Evolutionary conservation across 2,329 filamentous ascomycete species (phyloP), one percentile per base, ranked within the genome.

Genomic region (Colletotrichum melonis): DNA sequence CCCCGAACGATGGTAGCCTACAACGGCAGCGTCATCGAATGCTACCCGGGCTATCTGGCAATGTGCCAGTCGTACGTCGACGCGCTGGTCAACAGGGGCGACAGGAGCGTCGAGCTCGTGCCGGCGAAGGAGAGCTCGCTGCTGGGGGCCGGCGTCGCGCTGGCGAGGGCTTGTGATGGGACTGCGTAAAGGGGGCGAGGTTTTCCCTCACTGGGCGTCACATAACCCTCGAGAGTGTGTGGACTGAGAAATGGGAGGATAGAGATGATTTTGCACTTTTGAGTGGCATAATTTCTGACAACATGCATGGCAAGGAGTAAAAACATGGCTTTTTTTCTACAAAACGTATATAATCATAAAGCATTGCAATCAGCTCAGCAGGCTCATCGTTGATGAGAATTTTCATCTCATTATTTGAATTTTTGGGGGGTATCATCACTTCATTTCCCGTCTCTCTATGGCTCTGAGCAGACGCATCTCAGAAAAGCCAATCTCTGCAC

Each of bases 1-100:
- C 78, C 80, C 42, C 82, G 84, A 69, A 91, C 89, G 3, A 87
- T 89, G 2, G 90, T 96, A n/a, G 92, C 92, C 4, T 95, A 92
- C 82, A 95, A 94, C 78, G 94, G 94, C 57, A 93, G 92, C 32
- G 93, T 96, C 63, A 91, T 95, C 64, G 93, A 95, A 82, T 92
- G 92, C 77, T 96, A 95, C 78, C 93, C 94, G 0, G 84, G 86
- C 8, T 96, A 95, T 80, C 85, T 88, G 26, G 82, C 81, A 38
- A 86, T 84, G 55, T 92, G 91, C 78, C 93, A 95, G 80, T 79
- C 79, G 6, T 91, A 91, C 76, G 82, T 95, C 59, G 86, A 94
- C 77, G 83, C 86, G 52, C 83, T 95, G 9, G 87, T 91, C 77
- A 56, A 56, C 7, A 76, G 76, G 75, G 60, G 78, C 75, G 49